A percentile compares a stretch with the other conserved stretches of the same genome.
phyloP scores from a whole-genome alignment of 1,284 basidiomycete species.

The Boletus calvinii region DNA sequence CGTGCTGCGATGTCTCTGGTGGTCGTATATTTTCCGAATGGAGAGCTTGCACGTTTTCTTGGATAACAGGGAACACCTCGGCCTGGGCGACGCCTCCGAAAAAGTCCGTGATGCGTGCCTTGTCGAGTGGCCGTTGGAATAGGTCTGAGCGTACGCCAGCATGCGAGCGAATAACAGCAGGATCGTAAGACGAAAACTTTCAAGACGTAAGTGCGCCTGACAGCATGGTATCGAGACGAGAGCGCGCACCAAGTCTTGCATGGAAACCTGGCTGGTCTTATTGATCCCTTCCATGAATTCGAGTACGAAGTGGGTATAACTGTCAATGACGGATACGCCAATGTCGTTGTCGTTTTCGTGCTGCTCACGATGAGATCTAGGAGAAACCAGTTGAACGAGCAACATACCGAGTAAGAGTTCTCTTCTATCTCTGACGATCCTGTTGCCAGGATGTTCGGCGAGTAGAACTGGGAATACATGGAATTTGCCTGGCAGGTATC shows the following conservation, averaged over 20 bases:
- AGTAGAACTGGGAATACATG: slow-evolving; percentile 94
- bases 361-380: slow-evolving; percentile 41
- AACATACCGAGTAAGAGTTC: slow-evolving; percentile 88
- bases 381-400: not conserved
- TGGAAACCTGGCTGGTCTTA: slow-evolving; percentile 80
- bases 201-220: slow-evolving; percentile 4
- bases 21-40: not conserved
- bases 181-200: slow-evolving; percentile 83
- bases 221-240: not conserved
- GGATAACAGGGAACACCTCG: slow-evolving; percentile 47
- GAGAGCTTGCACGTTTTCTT: slow-evolving; percentile 1
- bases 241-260: slow-evolving; percentile 79
- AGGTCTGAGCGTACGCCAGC: slow-evolving; percentile 87
- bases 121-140: slow-evolving; percentile 65
- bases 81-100: slow-evolving; percentile 91
- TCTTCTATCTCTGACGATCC: slow-evolving; percentile 88
- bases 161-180: slow-evolving; percentile 75
- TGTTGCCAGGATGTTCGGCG: slow-evolving; percentile 92
- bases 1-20: not conserved
- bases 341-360: slow-evolving; percentile 92
- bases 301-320: slow-evolving; percentile 90
- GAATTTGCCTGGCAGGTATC: slow-evolving; percentile 99
- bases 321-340: slow-evolving; percentile 94
- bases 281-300: slow-evolving; percentile 91
- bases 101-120: slow-evolving; percentile 91